Base-by-base conservation (phyloP, 805 yeast species). In the Candida berthetii region DNA sequence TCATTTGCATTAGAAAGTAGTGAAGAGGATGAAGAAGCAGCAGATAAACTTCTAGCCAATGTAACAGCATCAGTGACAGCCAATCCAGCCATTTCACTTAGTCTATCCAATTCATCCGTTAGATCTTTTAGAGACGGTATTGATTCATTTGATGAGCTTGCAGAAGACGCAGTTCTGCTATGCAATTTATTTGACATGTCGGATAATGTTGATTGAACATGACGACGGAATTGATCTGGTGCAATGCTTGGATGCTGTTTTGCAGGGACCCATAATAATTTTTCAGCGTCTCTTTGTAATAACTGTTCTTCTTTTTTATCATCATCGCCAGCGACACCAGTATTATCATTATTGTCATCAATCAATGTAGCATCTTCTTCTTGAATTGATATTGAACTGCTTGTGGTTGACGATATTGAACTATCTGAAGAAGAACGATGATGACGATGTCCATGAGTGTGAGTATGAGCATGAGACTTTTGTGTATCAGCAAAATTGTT, bases 211-310 rank as follows among this genome's bases (percentile, higher is more conserved):
- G 57, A 61, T 40, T 81, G 81, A 36, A 85, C 80, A 55, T 83
- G 84, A 48, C 72, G 74, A 48, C 80, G 68, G 64, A 80, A 84
- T 52, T 85, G 87, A 53, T 86, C 95, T 2, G 98, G 98, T 20
- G 95, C 90, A n/a, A 91, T 75, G 53, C 85, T 91, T 1, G 98
- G 98, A 59, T 93, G 99, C 31, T 88, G 71, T 47, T 78, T 80
- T 2, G 98, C 99, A 0, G 98, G 98, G 1, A 93, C 97, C 99
- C 99, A 91, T 41, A 91, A 66, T 27, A 85, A 63, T 43, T 76
- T 66, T 38, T 74, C 59, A 5, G 73, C 15, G 74, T 63, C 41
- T 63, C 67, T 20, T 52, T 45, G 36, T 32, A 29, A n/a, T 19
- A 24, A 14, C 20, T 40, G 27, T 13, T 34, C 36, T 17, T 38